Evolutionary conservation across 495 filamentous ascomycete genomes (phyloP).

Genomic region (Hyaloscypha hepaticicola): DNA sequence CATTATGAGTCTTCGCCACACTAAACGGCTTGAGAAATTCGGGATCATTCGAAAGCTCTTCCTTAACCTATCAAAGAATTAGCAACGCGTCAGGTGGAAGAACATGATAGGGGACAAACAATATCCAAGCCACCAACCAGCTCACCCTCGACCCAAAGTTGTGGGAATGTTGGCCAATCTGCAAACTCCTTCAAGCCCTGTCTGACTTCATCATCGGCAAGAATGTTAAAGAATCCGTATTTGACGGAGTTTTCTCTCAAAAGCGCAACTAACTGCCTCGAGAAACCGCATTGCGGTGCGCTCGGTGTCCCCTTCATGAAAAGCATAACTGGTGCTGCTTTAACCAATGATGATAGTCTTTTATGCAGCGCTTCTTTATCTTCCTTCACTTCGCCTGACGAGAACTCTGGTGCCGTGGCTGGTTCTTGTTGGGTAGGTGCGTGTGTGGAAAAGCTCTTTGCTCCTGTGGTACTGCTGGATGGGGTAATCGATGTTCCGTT

Average conservation of each 20-base stretch:
- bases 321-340: conserved; percentile 94
- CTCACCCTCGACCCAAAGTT: conserved; percentile 47
- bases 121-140: conserved; percentile 70
- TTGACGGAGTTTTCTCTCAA: conserved; percentile 84
- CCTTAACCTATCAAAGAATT: conserved; percentile 47
- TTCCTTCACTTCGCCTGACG: conserved; percentile 49
- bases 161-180: conserved; percentile 88
- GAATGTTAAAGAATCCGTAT: conserved; percentile 98
- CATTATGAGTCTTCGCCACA: conserved; percentile 37
- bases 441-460: conserved; percentile 42
- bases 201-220: conserved; percentile 95
- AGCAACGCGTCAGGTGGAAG: conserved; percentile 1
- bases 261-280: conserved; percentile 78
- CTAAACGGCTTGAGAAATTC: conserved; percentile 74
- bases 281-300: conserved; percentile 92
- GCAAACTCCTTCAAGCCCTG: conserved; percentile 94
- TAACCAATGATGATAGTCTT: conserved; percentile 76
- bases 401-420: conserved; percentile 39
- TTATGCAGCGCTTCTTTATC: conserved; percentile 76
- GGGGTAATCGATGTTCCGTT: conserved; percentile 26
- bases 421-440: conserved; percentile 46
- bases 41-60: conserved; percentile 61
- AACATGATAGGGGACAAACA: conserved; percentile 54
- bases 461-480: conserved; percentile 29
- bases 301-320: conserved; percentile 95